Percentiles rank a stretch among this genome's conserved stretches.
phyloP scores from a whole-genome alignment of 179 eudicot genomes.

The Camellia oleifera region DNA sequence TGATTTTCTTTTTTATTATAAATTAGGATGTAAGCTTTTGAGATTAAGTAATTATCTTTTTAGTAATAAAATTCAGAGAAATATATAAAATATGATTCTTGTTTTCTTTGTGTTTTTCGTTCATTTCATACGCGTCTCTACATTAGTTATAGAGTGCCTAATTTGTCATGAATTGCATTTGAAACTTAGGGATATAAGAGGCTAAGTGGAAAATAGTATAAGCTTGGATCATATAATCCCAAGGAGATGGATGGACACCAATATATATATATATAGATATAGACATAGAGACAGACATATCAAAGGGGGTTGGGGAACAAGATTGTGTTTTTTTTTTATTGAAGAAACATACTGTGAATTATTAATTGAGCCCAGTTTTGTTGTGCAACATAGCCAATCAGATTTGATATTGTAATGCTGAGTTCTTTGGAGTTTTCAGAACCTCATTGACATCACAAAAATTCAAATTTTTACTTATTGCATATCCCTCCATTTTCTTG shows the following conservation, averaged over 20 bases:
- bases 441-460: background rate
- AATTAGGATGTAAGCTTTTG: too few species aligned
- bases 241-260: background rate
- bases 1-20: too few species aligned
- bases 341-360: slow-evolving; percentile 9
- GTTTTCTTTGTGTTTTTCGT: too few species aligned
- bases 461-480: background rate
- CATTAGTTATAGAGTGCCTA: background rate
- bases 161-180: background rate
- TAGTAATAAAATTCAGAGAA: too few species aligned
- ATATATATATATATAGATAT: background rate
- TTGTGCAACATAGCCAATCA: background rate
- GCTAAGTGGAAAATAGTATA: background rate
- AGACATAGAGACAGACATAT: background rate
- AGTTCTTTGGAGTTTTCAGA: background rate
- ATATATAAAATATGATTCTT: too few species aligned
- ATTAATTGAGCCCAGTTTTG: background rate
- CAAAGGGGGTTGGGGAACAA: background rate
- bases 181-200: too few species aligned
- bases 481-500: background rate
- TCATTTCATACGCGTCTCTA: too few species aligned
- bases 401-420: background rate
- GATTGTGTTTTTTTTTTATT: background rate
- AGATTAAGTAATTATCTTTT: too few species aligned
- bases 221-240: background rate